Percentiles rank a stretch among this genome's conserved stretches.
These are phyloP conservation scores for Cicer yamashitae DNA, from an alignment of 306 rosid genomes.

Conservation along the genomic window DNA sequence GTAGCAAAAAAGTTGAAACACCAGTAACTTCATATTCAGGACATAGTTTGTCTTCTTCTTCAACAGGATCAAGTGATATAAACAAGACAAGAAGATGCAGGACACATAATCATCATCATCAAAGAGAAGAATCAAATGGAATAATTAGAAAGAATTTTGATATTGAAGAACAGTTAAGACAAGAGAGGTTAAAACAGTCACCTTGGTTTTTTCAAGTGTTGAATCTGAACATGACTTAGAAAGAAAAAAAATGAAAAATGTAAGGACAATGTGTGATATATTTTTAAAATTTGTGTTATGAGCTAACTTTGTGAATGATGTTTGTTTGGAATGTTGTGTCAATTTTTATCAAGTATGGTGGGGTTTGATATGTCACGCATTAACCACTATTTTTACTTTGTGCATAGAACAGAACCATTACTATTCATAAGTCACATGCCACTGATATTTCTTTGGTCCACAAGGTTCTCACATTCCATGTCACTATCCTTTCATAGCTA, in stretches of 20 bases:
- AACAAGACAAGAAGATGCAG: conserved; percentile 54
- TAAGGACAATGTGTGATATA: conserved; percentile 48
- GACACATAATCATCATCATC: conserved; percentile 30
- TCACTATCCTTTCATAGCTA: conserved; percentile 40
- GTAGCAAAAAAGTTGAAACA: conserved; percentile 63
- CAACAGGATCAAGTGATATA: conserved; percentile 76
- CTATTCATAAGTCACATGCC: conserved; percentile 43
- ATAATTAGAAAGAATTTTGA: conserved; percentile 50
- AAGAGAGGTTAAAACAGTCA: conserved; percentile 71
- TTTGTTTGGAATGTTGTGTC: conserved; percentile 53
- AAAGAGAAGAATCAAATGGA: conserved; percentile 53
- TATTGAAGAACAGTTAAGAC: conserved; percentile 62
- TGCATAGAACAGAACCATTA: conserved; percentile 16
- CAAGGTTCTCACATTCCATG: conserved; percentile 31
- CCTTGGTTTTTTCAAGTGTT: conserved; percentile 88
- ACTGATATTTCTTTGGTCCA: conserved; percentile 42
- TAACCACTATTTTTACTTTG: conserved; percentile 38
- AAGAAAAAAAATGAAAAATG: not conserved
- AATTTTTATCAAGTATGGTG: conserved; percentile 47
- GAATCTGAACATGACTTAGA: conserved; percentile 80
- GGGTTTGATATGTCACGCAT: conserved; percentile 54
- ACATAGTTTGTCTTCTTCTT: conserved; percentile 80
- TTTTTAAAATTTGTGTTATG: conserved; percentile 41
- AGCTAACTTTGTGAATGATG: conserved; percentile 61
- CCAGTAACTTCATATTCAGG: conserved; percentile 74